These are phyloP conservation scores for Plantago rigida DNA, from an alignment of 305 asterid genomes.

Conservation along the genomic window DNA sequence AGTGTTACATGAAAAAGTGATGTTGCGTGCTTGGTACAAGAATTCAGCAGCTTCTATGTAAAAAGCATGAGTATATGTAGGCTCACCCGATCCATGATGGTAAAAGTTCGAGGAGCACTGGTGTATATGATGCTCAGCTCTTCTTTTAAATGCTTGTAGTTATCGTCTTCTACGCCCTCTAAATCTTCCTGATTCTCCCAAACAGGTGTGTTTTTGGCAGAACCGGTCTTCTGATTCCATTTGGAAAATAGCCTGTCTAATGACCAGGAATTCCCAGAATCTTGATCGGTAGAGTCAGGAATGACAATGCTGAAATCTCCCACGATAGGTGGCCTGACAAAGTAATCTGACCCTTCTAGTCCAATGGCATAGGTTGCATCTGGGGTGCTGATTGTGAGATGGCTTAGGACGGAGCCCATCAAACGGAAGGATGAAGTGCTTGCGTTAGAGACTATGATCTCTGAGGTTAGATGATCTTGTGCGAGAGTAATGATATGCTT, in stretches of 20 bases:
- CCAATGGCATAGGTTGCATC: conserved; percentile 68
- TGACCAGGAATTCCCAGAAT: conserved; percentile 28
- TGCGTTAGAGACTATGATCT: conserved; percentile 38
- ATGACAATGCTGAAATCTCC: conserved; percentile 50
- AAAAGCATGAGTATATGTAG: not conserved
- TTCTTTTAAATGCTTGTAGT: conserved; percentile 54
- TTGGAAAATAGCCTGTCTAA: conserved; percentile 35
- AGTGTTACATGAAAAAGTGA: not conserved
- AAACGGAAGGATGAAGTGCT: conserved; percentile 32
- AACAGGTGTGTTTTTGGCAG: conserved; percentile 8
- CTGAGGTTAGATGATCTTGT: conserved; percentile 41
- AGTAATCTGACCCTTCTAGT: conserved; percentile 55
- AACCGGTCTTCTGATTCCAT: conserved; percentile 24
- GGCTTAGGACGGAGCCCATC: conserved; percentile 51
- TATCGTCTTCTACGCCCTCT: conserved; percentile 63
- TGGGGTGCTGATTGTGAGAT: conserved; percentile 65
- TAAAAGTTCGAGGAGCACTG: conserved; percentile 51
- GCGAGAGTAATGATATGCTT: conserved; percentile 45
- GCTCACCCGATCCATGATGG: conserved; percentile 69
- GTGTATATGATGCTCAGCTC: conserved; percentile 58
- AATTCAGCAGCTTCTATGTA: not conserved
- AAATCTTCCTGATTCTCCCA: conserved; percentile 17
- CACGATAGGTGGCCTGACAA: conserved; percentile 36
- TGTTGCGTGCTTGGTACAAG: not conserved
- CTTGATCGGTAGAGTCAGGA: conserved; percentile 28